Evolutionary conservation across 179 eudicot species (phyloP).

Genomic region (Drosera spatulata): DNA sequence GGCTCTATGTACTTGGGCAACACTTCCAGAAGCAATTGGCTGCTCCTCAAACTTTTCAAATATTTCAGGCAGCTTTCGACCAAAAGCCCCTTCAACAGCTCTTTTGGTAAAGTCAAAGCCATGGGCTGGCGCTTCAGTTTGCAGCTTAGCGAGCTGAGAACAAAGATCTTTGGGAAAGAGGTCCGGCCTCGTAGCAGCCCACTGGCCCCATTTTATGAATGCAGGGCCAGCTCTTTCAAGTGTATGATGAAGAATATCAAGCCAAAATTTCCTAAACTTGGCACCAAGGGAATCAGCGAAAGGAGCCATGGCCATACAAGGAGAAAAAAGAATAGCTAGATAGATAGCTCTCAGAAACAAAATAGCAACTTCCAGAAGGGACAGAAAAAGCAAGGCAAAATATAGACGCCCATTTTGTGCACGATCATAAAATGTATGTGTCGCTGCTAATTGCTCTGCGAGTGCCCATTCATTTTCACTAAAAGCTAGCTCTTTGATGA

Average conservation of each 20-base stretch:
- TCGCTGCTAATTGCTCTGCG: slow-evolving; percentile 38
- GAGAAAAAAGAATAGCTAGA: slow-evolving; percentile 60
- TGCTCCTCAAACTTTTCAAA: slow-evolving; percentile 77
- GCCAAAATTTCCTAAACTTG: slow-evolving; percentile 63
- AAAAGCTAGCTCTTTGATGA: slow-evolving; percentile 45
- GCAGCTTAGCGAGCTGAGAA: slow-evolving; percentile 57
- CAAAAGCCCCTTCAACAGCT: slow-evolving; percentile 74
- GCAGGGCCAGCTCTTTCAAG: slow-evolving; percentile 94
- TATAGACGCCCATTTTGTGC: slow-evolving; percentile 54
- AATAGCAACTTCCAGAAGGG: slow-evolving; percentile 40
- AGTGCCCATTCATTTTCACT: slow-evolving; percentile 33
- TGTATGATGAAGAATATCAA: slow-evolving; percentile 53
- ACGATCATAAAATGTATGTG: slow-evolving; percentile 34
- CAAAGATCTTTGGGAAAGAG: slow-evolving; percentile 82
- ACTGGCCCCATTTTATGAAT: slow-evolving; percentile 94
- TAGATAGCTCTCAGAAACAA: slow-evolving; percentile 54
- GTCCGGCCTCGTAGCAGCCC: slow-evolving; percentile 97
- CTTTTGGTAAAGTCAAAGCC: slow-evolving; percentile 62
- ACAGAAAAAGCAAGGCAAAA: slow-evolving; percentile 35
- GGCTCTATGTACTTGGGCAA: slow-evolving; percentile 87
- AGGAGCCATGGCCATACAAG: slow-evolving; percentile 73
- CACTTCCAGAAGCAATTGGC: slow-evolving; percentile 88
- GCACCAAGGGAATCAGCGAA: slow-evolving; percentile 56
- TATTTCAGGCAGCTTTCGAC: slow-evolving; percentile 71
- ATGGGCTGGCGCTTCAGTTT: slow-evolving; percentile 79